Percentiles rank a stretch among this genome's conserved stretches.
phyloP scores from a whole-genome alignment of 2,329 filamentous ascomycete species.

The Xylariaceae sp. region DNA sequence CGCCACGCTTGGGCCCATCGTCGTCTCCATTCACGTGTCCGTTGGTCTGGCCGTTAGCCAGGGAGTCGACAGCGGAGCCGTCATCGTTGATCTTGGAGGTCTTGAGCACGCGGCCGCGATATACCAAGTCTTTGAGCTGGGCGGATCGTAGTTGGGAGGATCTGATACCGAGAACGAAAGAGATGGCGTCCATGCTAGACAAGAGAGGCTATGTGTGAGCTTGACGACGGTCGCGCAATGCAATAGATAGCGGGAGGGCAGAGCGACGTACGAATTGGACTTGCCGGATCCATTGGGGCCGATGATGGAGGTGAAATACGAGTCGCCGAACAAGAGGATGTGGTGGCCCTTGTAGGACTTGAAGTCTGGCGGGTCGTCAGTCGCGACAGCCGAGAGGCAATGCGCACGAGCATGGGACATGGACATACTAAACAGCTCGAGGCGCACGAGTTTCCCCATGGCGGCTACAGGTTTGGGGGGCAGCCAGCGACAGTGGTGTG shows the following conservation, averaged over 20 bases:
- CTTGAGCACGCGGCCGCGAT: conserved; percentile 89
- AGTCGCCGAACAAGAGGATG: conserved; percentile 89
- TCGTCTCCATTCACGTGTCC: conserved; percentile 61
- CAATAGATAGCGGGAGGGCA: conserved; percentile 5
- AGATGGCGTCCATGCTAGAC: conserved; percentile 93
- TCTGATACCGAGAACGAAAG: conserved; percentile 97
- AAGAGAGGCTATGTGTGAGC: conserved; percentile 18
- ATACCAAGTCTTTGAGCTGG: conserved; percentile 91
- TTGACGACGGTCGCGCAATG: conserved; percentile 12
- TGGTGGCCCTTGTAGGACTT: conserved; percentile 99
- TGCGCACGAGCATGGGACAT: conserved; percentile 12
- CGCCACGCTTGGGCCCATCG: conserved; percentile 66
- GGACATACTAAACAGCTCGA: conserved; percentile 74
- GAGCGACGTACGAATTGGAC: conserved; percentile 78
- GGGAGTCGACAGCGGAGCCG: conserved; percentile 64
- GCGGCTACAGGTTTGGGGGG: conserved; percentile 34
- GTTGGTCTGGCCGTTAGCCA: conserved; percentile 59
- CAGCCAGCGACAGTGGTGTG: not conserved
- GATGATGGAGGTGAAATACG: conserved; percentile 98
- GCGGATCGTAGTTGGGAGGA: conserved; percentile 95
- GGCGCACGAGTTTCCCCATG: conserved; percentile 94
- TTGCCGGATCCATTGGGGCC: conserved; percentile 99
- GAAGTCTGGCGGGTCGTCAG: conserved; percentile 59
- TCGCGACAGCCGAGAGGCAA: conserved; percentile 34
- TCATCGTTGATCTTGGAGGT: conserved; percentile 91